Evolutionary conservation across 2,329 filamentous ascomycete species (phyloP).

Genomic region (Ilyonectria robusta): DNA sequence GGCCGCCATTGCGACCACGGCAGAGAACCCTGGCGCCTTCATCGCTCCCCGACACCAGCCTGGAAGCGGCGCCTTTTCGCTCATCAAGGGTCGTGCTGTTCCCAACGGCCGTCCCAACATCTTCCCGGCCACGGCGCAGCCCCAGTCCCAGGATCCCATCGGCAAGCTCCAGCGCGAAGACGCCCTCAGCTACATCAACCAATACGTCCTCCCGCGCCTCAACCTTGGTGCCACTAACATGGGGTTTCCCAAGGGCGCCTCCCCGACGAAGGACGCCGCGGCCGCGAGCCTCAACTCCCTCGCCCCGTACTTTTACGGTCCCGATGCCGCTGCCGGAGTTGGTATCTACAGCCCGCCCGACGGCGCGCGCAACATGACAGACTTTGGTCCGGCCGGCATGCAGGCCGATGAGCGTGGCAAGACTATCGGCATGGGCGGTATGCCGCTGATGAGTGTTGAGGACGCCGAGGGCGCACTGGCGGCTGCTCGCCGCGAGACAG

Average conservation of each 20-base stretch:
- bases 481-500: constrained; percentile 70
- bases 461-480: constrained; percentile 72
- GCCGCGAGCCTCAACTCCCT: constrained; percentile 68
- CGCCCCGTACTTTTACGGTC: constrained; percentile 70
- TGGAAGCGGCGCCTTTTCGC: constrained; percentile 69
- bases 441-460: constrained; percentile 72
- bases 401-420: constrained; percentile 50
- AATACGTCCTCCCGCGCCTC: constrained; percentile 74
- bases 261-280: constrained; percentile 60
- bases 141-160: constrained; percentile 69
- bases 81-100: constrained; percentile 76
- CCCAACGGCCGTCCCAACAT: constrained; percentile 75
- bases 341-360: constrained; percentile 60
- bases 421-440: constrained; percentile 54
- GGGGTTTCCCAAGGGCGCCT: constrained; percentile 55
- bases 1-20: constrained; percentile 64
- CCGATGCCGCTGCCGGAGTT: constrained; percentile 60
- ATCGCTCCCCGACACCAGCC: constrained; percentile 69
- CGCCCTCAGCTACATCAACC: constrained; percentile 77
- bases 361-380: constrained; percentile 52
- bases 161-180: constrained; percentile 77
- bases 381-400: constrained; percentile 50
- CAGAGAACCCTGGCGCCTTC: constrained; percentile 69
- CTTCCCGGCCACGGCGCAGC: constrained; percentile 66
- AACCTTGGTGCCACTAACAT: constrained; percentile 67